Conservation (phyloP, 2,329 filamentous ascomycete genomes). For the Phoma sp. region DNA sequence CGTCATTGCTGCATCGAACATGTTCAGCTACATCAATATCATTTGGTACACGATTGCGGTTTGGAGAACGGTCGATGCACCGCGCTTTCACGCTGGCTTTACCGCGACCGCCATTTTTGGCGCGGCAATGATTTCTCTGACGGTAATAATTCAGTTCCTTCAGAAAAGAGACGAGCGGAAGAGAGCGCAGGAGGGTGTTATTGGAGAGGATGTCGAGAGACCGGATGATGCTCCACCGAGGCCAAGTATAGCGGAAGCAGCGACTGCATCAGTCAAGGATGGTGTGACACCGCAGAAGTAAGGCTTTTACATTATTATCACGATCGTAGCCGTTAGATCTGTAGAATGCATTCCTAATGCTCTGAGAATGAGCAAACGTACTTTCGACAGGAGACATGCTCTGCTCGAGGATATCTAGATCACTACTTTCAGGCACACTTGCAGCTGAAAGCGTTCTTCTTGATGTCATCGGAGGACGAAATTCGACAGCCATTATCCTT, state of each 20-base stretch:
- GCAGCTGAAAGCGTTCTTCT: background rate
- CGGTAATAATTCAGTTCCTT: slow-evolving; percentile 19
- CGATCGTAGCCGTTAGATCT: no score
- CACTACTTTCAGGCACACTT: slow-evolving; percentile 34
- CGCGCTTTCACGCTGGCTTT: slow-evolving; percentile 31
- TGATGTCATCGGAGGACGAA: background rate
- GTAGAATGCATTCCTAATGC: no score
- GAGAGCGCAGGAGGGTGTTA: slow-evolving; percentile 10
- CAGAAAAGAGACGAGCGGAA: slow-evolving; percentile 25
- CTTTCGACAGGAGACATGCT: slow-evolving; percentile 34
- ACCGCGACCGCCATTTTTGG: slow-evolving; percentile 26
- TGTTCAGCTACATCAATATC: slow-evolving; percentile 32
- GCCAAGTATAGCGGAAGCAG: slow-evolving; percentile 11
- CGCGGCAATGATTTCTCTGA: slow-evolving; percentile 28
- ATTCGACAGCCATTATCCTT: slow-evolving; percentile 31
- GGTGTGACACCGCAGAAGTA: slow-evolving; percentile 1
- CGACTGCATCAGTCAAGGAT: slow-evolving; percentile 2
- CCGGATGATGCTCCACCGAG: background rate
- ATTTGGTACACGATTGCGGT: slow-evolving; percentile 30
- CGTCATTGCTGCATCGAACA: slow-evolving; percentile 32
- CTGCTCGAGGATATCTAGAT: slow-evolving; percentile 28
- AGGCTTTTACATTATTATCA: background rate
- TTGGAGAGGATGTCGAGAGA: slow-evolving; percentile 16
- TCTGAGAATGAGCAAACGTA: background rate
- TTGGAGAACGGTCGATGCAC: slow-evolving; percentile 31